These are phyloP conservation scores for Apiospora hydei DNA, from an alignment of 2,329 filamentous ascomycete species.

Conservation along the genomic window DNA sequence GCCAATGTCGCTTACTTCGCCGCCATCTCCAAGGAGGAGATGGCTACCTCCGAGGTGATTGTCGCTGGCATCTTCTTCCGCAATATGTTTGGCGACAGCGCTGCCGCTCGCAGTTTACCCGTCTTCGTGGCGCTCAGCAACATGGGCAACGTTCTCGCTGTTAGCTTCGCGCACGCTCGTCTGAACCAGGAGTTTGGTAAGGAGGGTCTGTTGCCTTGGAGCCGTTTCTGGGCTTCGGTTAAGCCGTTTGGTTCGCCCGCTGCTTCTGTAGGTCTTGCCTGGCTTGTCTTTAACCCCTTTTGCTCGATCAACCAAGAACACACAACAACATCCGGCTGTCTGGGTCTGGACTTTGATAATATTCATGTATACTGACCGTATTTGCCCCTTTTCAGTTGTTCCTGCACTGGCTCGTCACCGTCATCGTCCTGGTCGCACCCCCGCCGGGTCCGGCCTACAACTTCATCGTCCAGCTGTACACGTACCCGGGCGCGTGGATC, in stretches of 20 bases:
- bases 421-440: constrained; percentile 70
- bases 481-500: constrained; percentile 62
- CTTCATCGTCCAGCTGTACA: constrained; percentile 67
- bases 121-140: constrained; percentile 68
- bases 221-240: constrained; percentile 72
- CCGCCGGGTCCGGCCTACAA: constrained; percentile 74
- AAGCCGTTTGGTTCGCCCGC: constrained; percentile 71
- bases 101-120: constrained; percentile 55
- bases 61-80: constrained; percentile 68
- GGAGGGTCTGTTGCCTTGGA: constrained; percentile 72
- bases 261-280: constrained; percentile 49
- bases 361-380: not conserved
- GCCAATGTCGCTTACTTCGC: constrained; percentile 73
- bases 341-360: constrained; percentile 14
- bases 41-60: constrained; percentile 65
- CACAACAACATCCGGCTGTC: not conserved
- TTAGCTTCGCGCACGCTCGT: constrained; percentile 65
- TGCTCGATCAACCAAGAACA: not conserved
- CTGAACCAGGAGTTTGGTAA: constrained; percentile 73
- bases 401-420: constrained; percentile 70
- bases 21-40: constrained; percentile 64
- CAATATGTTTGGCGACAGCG: constrained; percentile 65
- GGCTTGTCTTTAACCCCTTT: not conserved
- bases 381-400: constrained; percentile 54
- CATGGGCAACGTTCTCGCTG: constrained; percentile 67